Evolutionary conservation across 2,329 filamentous ascomycete species (phyloP).

Genomic region (Fragosphaeria purpurea): DNA sequence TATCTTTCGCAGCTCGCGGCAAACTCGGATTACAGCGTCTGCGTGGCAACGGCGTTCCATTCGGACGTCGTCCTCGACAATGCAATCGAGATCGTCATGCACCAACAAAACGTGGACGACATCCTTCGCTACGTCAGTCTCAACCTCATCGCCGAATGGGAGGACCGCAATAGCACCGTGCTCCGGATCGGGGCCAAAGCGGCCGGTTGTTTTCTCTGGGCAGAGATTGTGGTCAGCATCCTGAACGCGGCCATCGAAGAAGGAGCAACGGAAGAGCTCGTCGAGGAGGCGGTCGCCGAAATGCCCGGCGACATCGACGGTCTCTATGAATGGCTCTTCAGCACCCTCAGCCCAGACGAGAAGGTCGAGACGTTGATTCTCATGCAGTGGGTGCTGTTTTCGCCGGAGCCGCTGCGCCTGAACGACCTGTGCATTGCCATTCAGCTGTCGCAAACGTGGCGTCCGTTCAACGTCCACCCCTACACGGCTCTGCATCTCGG

Average conservation of each 20-base stretch:
- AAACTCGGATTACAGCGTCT: conserved; percentile 24
- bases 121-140: conserved; percentile 22
- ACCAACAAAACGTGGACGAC: conserved; percentile 22
- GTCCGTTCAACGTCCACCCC: conserved; percentile 8
- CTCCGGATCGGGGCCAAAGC: conserved; percentile 19
- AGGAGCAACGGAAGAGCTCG: conserved; percentile 23
- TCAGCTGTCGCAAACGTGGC: conserved; percentile 17
- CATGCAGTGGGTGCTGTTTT: conserved; percentile 26
- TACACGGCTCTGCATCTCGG: conserved; percentile 17
- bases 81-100: conserved; percentile 19
- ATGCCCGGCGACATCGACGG: conserved; percentile 22
- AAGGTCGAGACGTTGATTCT: conserved; percentile 20
- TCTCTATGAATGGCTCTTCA: conserved; percentile 25
- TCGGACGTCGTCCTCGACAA: conserved; percentile 14
- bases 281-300: conserved; percentile 23
- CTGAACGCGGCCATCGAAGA: conserved; percentile 25
- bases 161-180: conserved; percentile 19
- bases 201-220: conserved; percentile 24
- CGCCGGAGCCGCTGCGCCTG: conserved; percentile 21
- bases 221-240: conserved; percentile 25
- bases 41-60: conserved; percentile 18
- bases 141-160: conserved; percentile 22
- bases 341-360: conserved; percentile 20
- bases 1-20: conserved; percentile 20
- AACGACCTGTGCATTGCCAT: conserved; percentile 23